These are phyloP conservation scores for Calonectria leucothoes DNA, from an alignment of 2,329 filamentous ascomycete species.

Conservation along the genomic window DNA sequence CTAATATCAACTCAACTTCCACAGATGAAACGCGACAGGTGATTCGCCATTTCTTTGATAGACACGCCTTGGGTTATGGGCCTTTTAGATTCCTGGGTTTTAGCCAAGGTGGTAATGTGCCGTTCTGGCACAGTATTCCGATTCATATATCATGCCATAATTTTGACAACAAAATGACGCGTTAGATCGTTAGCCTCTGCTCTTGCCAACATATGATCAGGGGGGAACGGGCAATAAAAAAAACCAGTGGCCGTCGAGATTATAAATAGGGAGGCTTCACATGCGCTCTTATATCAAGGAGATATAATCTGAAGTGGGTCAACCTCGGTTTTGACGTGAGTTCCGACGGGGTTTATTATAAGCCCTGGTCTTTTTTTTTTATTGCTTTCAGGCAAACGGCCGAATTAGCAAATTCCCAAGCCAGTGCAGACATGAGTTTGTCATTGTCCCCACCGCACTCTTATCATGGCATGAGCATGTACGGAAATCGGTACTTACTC, in stretches of 20 bases:
- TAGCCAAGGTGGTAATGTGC: neutral
- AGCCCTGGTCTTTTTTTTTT: neutral
- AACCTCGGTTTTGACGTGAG: neutral
- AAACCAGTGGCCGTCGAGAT: neutral
- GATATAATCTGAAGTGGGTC: neutral
- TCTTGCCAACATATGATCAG: neutral
- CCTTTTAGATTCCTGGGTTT: neutral
- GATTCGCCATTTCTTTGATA: neutral
- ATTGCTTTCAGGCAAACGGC: neutral
- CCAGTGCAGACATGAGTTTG: neutral
- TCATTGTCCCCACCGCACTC: neutral
- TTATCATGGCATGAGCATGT: neutral
- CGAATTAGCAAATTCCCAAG: neutral
- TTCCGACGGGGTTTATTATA: neutral
- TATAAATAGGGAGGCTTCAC: neutral
- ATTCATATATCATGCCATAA: neutral
- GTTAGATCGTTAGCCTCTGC: neutral
- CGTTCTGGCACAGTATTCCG: no score
- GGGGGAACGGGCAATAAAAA: no score
- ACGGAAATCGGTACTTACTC: neutral
- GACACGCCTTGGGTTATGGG: neutral
- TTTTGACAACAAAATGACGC: neutral
- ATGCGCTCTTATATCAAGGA: no score
- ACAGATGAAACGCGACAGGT: neutral
- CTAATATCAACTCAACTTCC: neutral